Evolutionary conservation across 176 grass and related monocot species (phyloP).

Genomic region (Cocos nucifera): DNA sequence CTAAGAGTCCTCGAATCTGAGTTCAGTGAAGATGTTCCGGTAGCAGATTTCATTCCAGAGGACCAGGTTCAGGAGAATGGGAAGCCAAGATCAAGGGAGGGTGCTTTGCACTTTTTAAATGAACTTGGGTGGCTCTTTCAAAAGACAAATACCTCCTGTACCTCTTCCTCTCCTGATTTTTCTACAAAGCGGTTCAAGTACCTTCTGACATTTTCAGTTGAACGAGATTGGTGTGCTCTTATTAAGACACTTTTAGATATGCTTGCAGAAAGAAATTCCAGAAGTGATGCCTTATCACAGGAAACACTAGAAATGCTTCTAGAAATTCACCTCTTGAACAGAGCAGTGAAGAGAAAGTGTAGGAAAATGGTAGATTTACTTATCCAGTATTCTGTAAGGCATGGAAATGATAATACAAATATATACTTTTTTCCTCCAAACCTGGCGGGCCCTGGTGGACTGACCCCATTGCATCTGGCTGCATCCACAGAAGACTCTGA

Average conservation of each 20-base stretch:
- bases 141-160: constrained; percentile 33
- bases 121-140: constrained; percentile 99
- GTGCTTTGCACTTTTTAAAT: constrained; percentile 78
- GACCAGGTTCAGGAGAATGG: constrained; percentile 36
- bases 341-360: constrained; percentile 88
- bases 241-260: constrained; percentile 77
- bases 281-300: constrained; percentile 40
- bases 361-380: constrained; percentile 76
- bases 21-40: constrained; percentile 40
- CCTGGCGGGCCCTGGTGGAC: constrained; percentile 58
- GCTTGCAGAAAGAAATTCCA: constrained; percentile 59
- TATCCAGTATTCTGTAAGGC: constrained; percentile 45
- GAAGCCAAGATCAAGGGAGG: constrained; percentile 35
- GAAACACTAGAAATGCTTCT: constrained; percentile 66
- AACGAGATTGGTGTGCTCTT: constrained; percentile 78
- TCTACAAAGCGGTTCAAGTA: constrained; percentile 63
- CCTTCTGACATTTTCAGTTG: constrained; percentile 79
- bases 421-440: constrained; percentile 67
- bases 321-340: constrained; percentile 75
- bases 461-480: constrained; percentile 80
- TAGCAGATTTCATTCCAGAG: constrained; percentile 39
- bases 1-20: constrained; percentile 71
- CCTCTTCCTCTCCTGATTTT: constrained; percentile 36
- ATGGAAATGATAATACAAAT: constrained; percentile 33
- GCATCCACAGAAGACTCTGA: constrained; percentile 53